Percentiles rank a stretch among this genome's conserved stretches.
Evolutionary conservation across 805 yeast species (phyloP).

Genomic region (Candida multigemmis): DNA sequence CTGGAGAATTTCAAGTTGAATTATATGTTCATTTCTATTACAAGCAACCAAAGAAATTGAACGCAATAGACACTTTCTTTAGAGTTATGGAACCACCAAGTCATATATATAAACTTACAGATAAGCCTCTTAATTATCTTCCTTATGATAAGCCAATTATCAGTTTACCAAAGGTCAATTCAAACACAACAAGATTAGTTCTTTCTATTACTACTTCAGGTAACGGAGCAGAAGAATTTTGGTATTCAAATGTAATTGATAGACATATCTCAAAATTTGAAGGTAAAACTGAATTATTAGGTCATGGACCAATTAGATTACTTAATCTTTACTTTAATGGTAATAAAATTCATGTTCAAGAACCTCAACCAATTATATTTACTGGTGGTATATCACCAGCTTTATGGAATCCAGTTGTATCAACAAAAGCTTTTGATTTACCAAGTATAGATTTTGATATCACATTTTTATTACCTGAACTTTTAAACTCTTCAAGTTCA

Average conservation of each 20-base stretch:
- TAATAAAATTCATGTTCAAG: conserved; percentile 45
- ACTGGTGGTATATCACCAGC: conserved; percentile 80
- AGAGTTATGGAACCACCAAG: conserved; percentile 27
- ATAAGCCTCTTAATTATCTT: conserved; percentile 38
- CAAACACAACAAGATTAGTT: conserved; percentile 51
- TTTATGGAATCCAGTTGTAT: conserved; percentile 75
- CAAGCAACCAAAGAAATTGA: conserved; percentile 2
- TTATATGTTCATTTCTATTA: conserved; percentile 45
- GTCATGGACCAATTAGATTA: conserved; percentile 67
- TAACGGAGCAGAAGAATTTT: conserved; percentile 74
- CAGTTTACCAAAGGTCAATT: conserved; percentile 35
- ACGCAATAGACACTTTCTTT: conserved; percentile 10
- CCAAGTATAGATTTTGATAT: conserved; percentile 63
- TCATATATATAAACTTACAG: conserved; percentile 25
- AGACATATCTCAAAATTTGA: conserved; percentile 31
- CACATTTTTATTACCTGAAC: conserved; percentile 57
- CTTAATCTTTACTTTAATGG: conserved; percentile 57
- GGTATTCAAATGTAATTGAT: conserved; percentile 62
- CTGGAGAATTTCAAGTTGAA: conserved; percentile 51
- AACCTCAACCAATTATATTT: conserved; percentile 68
- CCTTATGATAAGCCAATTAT: conserved; percentile 31
- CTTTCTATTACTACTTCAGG: conserved; percentile 63
- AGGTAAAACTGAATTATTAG: conserved; percentile 32
- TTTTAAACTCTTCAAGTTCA: conserved; percentile 41
- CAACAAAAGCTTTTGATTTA: conserved; percentile 64